Percentiles rank a stretch among this genome's conserved stretches.
Evolutionary conservation across 345 rosid genomes (phyloP).

Genomic region (Hibiscus syriacus): DNA sequence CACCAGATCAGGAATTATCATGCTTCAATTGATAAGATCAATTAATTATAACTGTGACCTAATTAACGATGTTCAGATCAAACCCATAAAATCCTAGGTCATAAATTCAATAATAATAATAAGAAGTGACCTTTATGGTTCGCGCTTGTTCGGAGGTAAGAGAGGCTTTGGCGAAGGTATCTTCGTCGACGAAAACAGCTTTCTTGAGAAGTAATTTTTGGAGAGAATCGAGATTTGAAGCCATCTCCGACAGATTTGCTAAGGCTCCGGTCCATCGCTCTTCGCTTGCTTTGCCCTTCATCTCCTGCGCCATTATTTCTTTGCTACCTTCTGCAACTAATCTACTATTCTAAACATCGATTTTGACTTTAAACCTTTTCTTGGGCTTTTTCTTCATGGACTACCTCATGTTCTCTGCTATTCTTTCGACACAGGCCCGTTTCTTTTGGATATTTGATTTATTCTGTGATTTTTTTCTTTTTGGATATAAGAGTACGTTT

Average conservation of each 20-base stretch:
- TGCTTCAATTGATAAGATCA: neutral
- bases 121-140: neutral
- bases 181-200: constrained; percentile 91
- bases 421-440: too few species aligned
- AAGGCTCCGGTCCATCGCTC: constrained; percentile 91
- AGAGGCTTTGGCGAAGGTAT: constrained; percentile 78
- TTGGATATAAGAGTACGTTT: too few species aligned
- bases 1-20: neutral
- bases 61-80: neutral
- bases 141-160: constrained; percentile 82
- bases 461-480: too few species aligned
- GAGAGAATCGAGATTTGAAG: constrained; percentile 77
- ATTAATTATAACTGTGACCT: neutral
- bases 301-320: constrained; percentile 39
- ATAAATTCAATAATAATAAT: neutral
- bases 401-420: too few species aligned
- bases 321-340: neutral
- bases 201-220: constrained; percentile 77
- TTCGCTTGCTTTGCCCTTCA: constrained; percentile 46
- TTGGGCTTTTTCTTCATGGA: neutral
- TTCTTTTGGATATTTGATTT: too few species aligned
- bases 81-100: neutral
- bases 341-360: neutral
- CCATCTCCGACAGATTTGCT: constrained; percentile 72
- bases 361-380: neutral